Evolutionary conservation across 1,284 basidiomycete genomes (phyloP), one percentile per base, ranked within the genome.

Genomic region (Ganoderma meredithae): DNA sequence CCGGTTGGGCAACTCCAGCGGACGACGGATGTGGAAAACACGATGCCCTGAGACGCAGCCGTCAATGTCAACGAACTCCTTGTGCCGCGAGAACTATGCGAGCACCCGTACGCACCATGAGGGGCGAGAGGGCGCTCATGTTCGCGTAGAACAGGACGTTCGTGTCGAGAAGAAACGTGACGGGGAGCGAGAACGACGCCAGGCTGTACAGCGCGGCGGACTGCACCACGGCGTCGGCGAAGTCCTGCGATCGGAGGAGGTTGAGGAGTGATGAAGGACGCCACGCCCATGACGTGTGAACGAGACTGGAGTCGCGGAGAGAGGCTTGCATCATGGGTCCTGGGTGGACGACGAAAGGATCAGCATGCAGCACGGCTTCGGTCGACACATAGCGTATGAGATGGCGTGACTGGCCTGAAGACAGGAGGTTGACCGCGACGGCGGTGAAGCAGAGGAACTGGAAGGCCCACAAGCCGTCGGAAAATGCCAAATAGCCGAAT

Each of bases 171-270:
- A 33, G 19, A 22, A 58, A 58, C 19, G 55, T 58, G 6, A 58
- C 55, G n/a, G 36, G 55, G 55, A 58, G 55, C 55, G 33, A 19
- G 55, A 58, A 22, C n/a, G 55, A 58, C n/a, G 19, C 55, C 15
- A 39, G 5, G 19, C 33, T 33, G 55, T 58, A 58, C 33, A 39
- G 4, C 8, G 33, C 55, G 33, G 33, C 55, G 55, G 55, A 39
- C 17, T 58, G 55, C 10, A 58, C 10, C 4, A 10, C 8, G 33
- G 55, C 55, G 33, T 58, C 33, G 9, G 3, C 3, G 13, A 58
- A 58, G 2, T 58, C 55, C 55, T 22, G 33, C 9, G 55, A 58
- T n/a, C 31, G 33, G 55, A 33, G 10, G 7, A 58, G 10, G 31
- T 3, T 17, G 19, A n/a, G 17, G 10, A 58, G 12, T 33, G 9